These are phyloP conservation scores for Trypanosoma congolense DNA, from an alignment of 208 protist genomes.

Conservation along the genomic window DNA sequence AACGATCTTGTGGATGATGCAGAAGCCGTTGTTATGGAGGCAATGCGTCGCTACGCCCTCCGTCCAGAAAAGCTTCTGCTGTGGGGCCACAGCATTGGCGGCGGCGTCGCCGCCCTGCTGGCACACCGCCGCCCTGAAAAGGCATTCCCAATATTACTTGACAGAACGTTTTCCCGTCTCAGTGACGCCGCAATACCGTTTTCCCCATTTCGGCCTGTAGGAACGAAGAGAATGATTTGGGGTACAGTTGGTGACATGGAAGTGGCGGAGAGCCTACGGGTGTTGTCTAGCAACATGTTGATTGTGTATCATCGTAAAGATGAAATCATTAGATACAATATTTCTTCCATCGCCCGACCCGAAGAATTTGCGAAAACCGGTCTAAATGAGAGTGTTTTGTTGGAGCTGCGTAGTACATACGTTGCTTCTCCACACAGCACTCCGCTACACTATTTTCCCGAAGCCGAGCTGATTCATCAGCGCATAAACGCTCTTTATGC, in stretches of 20 bases:
- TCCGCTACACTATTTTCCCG: conserved; percentile 20
- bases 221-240: conserved; percentile 37
- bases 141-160: conserved; percentile 45
- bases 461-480: conserved; percentile 2
- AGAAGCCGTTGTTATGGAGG: conserved; percentile 31
- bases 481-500: conserved; percentile 4
- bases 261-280: conserved; percentile 34
- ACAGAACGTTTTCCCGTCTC: conserved; percentile 74
- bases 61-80: conserved; percentile 39
- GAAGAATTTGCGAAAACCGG: conserved; percentile 4
- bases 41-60: conserved; percentile 34
- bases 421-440: conserved; percentile 25
- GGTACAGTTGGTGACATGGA: conserved; percentile 53
- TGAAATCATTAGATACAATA: conserved; percentile 56
- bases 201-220: conserved; percentile 39
- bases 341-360: conserved; percentile 37
- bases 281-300: conserved; percentile 48
- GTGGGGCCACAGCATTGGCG: conserved; percentile 83
- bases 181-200: conserved; percentile 61
- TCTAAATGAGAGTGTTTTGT: conserved; percentile 15
- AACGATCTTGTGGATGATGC: conserved; percentile 64
- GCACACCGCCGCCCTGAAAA: conserved; percentile 22
- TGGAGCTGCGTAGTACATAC: conserved; percentile 34
- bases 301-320: conserved; percentile 61
- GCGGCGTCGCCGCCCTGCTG: conserved; percentile 50